Percentiles rank a stretch among this genome's conserved stretches.
Conservation (phyloP, 345 rosid species). For the Eucalyptus caleyi region DNA sequence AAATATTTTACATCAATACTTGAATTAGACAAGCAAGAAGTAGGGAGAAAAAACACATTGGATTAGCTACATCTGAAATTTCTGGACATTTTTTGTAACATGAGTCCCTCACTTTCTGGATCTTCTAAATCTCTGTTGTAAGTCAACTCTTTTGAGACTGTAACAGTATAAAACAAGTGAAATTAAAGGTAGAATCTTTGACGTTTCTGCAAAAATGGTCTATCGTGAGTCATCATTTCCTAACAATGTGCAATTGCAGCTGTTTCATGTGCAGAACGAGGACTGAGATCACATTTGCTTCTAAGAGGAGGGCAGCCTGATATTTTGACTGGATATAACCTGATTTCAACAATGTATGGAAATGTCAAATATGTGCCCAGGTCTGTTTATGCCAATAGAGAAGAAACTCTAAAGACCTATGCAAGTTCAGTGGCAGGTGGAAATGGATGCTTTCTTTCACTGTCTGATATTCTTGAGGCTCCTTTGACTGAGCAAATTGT, state of each 20-base stretch:
- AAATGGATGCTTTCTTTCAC: constrained; percentile 28
- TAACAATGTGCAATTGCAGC: constrained; percentile 28
- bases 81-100: background rate
- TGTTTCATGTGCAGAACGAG: constrained; percentile 83
- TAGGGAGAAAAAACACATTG: background rate
- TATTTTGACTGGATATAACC: constrained; percentile 71
- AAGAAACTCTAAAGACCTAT: constrained; percentile 41
- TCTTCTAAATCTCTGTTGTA: background rate
- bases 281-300: constrained; percentile 75
- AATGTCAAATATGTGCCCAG: constrained; percentile 57
- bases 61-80: background rate
- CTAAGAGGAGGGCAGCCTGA: constrained; percentile 83
- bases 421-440: constrained; percentile 47
- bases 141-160: background rate
- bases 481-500: constrained; percentile 1
- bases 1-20: background rate
- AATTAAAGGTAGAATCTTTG: background rate
- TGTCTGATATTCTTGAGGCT: constrained; percentile 37
- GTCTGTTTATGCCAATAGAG: constrained; percentile 48
- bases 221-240: background rate
- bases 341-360: constrained; percentile 65
- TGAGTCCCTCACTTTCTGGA: background rate
- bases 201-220: background rate
- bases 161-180: background rate
- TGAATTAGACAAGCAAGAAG: background rate